These are phyloP conservation scores for Striga asiatica DNA, from an alignment of 257 asterid genomes.

Conservation along the genomic window DNA sequence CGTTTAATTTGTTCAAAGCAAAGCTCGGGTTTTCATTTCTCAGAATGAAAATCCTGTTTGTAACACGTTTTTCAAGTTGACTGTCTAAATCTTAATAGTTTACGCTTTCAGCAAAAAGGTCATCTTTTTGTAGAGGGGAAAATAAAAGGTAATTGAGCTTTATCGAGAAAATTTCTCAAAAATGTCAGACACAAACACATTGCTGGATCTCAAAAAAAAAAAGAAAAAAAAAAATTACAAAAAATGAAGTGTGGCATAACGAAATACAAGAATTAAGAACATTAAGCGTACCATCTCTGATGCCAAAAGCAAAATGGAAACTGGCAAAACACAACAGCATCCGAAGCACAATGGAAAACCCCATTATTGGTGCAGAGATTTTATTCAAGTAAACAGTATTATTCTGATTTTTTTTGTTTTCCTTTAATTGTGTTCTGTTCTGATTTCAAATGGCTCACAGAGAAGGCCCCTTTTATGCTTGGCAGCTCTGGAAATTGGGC, in stretches of 20 bases:
- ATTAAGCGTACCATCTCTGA: conserved; percentile 51
- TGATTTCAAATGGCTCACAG: conserved; percentile 19
- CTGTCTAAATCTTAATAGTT: conserved; percentile 1
- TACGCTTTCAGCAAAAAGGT: neutral
- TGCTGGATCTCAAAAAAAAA: too few species aligned
- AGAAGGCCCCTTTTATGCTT: conserved; percentile 54
- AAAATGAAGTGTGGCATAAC: neutral
- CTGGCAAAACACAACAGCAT: conserved; percentile 37
- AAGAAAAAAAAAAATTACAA: too few species aligned
- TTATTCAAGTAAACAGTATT: neutral
- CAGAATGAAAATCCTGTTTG: neutral
- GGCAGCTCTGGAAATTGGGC: conserved; percentile 22
- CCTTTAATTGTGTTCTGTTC: too few species aligned
- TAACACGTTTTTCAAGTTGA: too few species aligned
- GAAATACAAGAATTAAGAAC: too few species aligned
- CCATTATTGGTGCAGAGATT: conserved; percentile 21
- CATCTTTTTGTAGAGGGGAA: neutral
- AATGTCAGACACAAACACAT: too few species aligned
- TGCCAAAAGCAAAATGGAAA: conserved; percentile 31
- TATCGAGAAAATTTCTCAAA: neutral
- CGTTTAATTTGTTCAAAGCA: neutral
- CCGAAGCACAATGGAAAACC: conserved; percentile 24
- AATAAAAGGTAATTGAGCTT: neutral
- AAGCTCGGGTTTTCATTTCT: neutral
- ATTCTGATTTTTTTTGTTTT: conserved; percentile 8